Base-by-base conservation (phyloP, 768 basidiomycete genomes). In the Rhodosporidiobolus odoratus region DNA sequence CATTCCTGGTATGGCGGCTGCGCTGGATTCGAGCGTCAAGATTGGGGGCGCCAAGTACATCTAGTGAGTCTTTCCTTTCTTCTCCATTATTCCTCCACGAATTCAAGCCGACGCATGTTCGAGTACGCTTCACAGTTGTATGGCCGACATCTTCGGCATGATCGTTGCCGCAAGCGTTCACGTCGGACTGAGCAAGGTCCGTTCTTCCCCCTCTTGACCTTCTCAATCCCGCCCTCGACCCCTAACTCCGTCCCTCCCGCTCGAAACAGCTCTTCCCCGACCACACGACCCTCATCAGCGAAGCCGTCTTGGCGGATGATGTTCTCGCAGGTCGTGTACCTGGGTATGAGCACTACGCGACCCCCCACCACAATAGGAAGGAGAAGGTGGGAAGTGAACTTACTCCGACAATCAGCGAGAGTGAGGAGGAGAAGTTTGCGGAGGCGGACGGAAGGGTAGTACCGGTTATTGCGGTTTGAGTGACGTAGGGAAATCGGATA, bases 1-100 rank as follows among this genome's bases (percentile, higher is more conserved):
- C 68, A 76, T 94, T 21, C 91, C 91, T 5, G 54, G 92, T 3
- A 83, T 94, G 59, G 85, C 89, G 67, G 83, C 85, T 75, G 86
- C 85, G 50, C 91, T 95, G 80, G 87, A 89, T 75, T 78, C 85
- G 4, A 81, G 79, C 17, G 84, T 92, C 76, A 68, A 82, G 0
- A 86, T 90, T 34, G 89, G 89, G 15, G 38, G 38, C 45, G 69
- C 66, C 21, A 73, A 69, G 59, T 73, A 64, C 52, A 58, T 73
- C 27, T 73, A 68, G n/a, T n/a, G n/a, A n/a, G n/a, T n/a, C n/a
- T n/a, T n/a, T n/a, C n/a, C n/a, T n/a, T n/a, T n/a, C n/a, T n/a
- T n/a, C n/a, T n/a, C n/a, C n/a, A n/a, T n/a, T n/a, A n/a, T n/a
- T n/a, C n/a, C n/a, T n/a, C n/a, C n/a, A n/a, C n/a, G n/a, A n/a